Conservation (phyloP, 2,329 filamentous ascomycete species). For the Exophiala spinifera region DNA sequence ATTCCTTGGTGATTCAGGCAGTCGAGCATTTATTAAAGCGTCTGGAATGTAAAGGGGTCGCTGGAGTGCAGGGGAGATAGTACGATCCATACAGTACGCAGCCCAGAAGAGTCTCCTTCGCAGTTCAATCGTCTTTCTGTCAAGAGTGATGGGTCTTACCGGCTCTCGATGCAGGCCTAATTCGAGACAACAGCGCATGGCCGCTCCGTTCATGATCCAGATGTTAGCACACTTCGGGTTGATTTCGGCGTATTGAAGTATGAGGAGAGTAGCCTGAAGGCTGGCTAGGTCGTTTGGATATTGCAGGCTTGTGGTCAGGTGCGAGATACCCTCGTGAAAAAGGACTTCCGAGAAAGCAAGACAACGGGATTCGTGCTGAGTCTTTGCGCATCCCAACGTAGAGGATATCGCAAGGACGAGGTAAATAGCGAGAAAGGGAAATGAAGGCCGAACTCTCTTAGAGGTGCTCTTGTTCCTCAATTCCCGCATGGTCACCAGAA, state of each 20-base stretch:
- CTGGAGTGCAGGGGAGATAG: slow-evolving; percentile 21
- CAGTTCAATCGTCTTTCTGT: slow-evolving; percentile 8
- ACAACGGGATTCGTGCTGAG: slow-evolving; percentile 28
- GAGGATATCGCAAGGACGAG: slow-evolving; percentile 31
- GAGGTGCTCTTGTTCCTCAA: background rate
- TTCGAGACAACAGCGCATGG: slow-evolving; percentile 22
- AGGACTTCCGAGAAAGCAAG: slow-evolving; percentile 28
- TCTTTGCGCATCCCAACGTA: slow-evolving; percentile 29
- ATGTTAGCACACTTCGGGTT: slow-evolving; percentile 21
- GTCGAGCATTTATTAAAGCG: slow-evolving; percentile 6
- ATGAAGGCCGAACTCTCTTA: slow-evolving; percentile 15
- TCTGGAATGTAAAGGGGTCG: slow-evolving; percentile 23
- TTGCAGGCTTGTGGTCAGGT: background rate
- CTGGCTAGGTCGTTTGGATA: too few species aligned
- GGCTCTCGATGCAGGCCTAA: slow-evolving; percentile 22
- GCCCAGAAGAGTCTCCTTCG: slow-evolving; percentile 21
- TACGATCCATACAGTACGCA: slow-evolving; percentile 24
- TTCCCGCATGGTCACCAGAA: slow-evolving; percentile 7
- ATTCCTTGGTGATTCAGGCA: too few species aligned
- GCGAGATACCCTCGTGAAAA: slow-evolving; percentile 29
- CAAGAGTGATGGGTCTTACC: too few species aligned
- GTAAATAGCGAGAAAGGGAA: slow-evolving; percentile 30
- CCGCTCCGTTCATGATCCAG: slow-evolving; percentile 19
- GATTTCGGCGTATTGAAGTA: slow-evolving; percentile 20
- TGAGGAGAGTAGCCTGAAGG: slow-evolving; percentile 10